Conservation (phyloP, 306 rosid genomes). For the Dryas octopetala region DNA sequence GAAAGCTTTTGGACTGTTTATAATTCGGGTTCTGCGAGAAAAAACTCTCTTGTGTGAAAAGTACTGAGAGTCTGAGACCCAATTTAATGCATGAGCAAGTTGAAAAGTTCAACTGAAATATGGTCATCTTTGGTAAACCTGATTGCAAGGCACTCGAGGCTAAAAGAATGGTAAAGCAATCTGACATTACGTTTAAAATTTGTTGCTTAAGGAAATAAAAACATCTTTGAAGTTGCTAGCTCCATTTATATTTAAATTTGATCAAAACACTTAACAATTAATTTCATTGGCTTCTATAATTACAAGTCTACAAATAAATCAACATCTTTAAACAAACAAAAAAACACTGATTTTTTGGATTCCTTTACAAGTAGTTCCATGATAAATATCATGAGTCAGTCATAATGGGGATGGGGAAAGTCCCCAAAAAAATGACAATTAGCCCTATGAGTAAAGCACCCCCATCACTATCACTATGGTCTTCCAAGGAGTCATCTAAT, state of each 20-base stretch:
- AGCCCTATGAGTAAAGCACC: background rate
- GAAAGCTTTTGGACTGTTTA: background rate
- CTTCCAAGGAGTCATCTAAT: slow-evolving; percentile 12
- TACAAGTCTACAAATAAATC: background rate
- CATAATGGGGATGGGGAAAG: background rate
- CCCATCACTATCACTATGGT: background rate
- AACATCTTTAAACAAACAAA: background rate
- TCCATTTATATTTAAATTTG: background rate
- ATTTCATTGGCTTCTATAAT: background rate
- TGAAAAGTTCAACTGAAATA: background rate
- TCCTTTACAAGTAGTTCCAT: background rate
- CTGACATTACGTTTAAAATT: background rate
- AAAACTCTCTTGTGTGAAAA: background rate
- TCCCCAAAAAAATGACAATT: background rate
- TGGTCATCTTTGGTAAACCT: too few relatives aligned
- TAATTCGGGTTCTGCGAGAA: background rate
- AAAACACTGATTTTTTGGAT: background rate
- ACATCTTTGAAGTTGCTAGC: background rate
- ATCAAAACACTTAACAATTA: too few relatives aligned
- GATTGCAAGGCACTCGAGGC: too few relatives aligned
- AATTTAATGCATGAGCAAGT: background rate
- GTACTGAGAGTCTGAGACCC: too few relatives aligned
- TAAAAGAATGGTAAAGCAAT: too few relatives aligned
- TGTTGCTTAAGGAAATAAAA: too few relatives aligned
- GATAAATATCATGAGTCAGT: background rate